phyloP scores from a whole-genome alignment of 345 rosid species.

The Atalantia buxifolia region DNA sequence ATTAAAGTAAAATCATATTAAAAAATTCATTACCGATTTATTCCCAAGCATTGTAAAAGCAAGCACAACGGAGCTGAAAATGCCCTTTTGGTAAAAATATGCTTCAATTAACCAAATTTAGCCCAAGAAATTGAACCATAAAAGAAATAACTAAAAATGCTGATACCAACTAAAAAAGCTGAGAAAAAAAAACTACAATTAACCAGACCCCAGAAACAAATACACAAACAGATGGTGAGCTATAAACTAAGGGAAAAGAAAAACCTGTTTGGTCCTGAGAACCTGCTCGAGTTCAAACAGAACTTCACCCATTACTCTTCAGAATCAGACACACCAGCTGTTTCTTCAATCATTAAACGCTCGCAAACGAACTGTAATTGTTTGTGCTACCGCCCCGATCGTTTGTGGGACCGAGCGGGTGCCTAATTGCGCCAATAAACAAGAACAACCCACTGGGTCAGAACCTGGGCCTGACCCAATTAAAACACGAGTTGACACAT shows the following conservation, averaged over 20 bases:
- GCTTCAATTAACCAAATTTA: background rate
- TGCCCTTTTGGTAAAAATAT: background rate
- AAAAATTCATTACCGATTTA: background rate
- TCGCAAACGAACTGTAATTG: background rate
- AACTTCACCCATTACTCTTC: conserved; percentile 36
- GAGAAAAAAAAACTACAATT: background rate
- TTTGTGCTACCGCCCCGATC: background rate
- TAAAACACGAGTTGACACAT: background rate
- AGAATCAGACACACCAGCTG: background rate
- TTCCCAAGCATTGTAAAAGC: background rate
- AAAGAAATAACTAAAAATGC: background rate
- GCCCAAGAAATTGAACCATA: background rate
- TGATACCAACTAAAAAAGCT: background rate
- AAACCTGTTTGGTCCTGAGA: conserved; percentile 38
- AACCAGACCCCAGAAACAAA: background rate
- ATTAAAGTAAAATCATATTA: background rate
- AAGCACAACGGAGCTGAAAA: background rate
- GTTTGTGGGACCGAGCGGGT: background rate
- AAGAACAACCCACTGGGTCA: background rate
- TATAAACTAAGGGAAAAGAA: background rate
- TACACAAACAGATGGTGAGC: background rate
- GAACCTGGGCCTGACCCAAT: background rate
- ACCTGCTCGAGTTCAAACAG: conserved; percentile 34
- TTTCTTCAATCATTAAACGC: background rate
- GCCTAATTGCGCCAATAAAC: background rate